Conservation (phyloP, 225 moss, liverwort and hornwort species). For the Sphagnum tenellum region DNA sequence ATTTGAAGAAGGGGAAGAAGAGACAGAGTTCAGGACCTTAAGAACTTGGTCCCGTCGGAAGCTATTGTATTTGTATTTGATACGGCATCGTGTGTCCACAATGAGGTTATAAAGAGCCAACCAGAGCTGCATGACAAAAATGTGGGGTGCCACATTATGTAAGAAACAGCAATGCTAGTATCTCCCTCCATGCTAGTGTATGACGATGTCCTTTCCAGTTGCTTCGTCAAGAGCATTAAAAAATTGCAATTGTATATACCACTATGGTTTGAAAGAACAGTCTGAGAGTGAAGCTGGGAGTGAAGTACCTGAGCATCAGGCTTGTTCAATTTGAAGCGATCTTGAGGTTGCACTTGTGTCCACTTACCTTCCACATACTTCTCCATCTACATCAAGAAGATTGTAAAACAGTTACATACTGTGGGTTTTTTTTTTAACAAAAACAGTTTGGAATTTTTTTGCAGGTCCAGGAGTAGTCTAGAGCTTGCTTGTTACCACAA, state of each 20-base stretch:
- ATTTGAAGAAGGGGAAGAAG: not conserved
- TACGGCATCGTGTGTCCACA: conserved; percentile 76
- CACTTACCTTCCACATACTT: conserved; percentile 82
- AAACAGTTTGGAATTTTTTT: no score
- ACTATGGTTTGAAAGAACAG: no score
- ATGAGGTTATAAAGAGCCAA: conserved; percentile 68
- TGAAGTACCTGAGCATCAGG: conserved; percentile 66
- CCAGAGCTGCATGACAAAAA: conserved; percentile 54
- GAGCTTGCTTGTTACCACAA: conserved; percentile 23
- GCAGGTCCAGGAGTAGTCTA: no score
- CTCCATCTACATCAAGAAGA: conserved; percentile 35
- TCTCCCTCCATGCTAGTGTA: no score
- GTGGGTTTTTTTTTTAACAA: no score
- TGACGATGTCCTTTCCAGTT: no score
- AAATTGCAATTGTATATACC: no score
- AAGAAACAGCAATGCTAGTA: no score
- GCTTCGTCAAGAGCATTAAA: no score
- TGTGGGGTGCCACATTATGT: no score
- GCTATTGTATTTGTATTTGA: conserved; percentile 65
- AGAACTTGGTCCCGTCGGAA: conserved; percentile 64
- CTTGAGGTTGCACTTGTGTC: conserved; percentile 41
- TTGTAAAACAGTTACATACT: no score
- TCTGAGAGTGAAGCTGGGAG: not conserved
- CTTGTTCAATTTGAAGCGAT: conserved; percentile 73
- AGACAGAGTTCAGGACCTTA: conserved; percentile 31